Evolutionary conservation across 1,139 yeast species (phyloP).

Genomic region (Geotrichum phurueaensis): DNA sequence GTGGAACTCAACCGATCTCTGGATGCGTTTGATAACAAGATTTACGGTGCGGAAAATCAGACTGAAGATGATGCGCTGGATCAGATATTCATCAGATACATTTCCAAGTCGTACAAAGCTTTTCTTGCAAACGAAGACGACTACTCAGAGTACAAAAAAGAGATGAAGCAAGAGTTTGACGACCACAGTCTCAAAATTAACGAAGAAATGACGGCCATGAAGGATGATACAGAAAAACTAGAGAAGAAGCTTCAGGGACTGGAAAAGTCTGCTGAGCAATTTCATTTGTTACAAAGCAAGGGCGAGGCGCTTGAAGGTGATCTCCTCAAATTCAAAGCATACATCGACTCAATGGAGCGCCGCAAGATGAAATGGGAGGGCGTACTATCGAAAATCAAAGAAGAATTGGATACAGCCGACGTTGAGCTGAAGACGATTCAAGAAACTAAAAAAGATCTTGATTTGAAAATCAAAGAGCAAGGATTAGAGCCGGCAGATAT

Average conservation of each 20-base stretch:
- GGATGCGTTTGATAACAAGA: slow-evolving; percentile 40
- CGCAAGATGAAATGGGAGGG: slow-evolving; percentile 61
- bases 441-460: slow-evolving; percentile 44
- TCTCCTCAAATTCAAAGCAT: slow-evolving; percentile 60
- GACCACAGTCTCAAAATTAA: slow-evolving; percentile 5
- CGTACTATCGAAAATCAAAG: slow-evolving; percentile 48
- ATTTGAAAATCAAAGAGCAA: slow-evolving; percentile 45
- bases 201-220: slow-evolving; percentile 42
- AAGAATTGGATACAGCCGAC: slow-evolving; percentile 48
- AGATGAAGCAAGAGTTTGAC: slow-evolving; percentile 47
- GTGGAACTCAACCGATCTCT: slow-evolving; percentile 51
- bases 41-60: slow-evolving; percentile 34
- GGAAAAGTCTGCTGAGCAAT: slow-evolving; percentile 38
- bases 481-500: slow-evolving; percentile 60
- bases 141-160: slow-evolving; percentile 48
- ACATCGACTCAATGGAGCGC: slow-evolving; percentile 59
- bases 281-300: slow-evolving; percentile 48
- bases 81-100: slow-evolving; percentile 59
- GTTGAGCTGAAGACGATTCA: slow-evolving; percentile 42
- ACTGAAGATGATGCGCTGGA: slow-evolving; percentile 43
- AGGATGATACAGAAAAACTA: slow-evolving; percentile 36
- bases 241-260: slow-evolving; percentile 33
- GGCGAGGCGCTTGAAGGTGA: slow-evolving; percentile 66
- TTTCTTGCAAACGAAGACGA: slow-evolving; percentile 53
- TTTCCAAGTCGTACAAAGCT: slow-evolving; percentile 59